phyloP scores from a whole-genome alignment of 106 monocot species.

The Platanthera zijinensis region DNA sequence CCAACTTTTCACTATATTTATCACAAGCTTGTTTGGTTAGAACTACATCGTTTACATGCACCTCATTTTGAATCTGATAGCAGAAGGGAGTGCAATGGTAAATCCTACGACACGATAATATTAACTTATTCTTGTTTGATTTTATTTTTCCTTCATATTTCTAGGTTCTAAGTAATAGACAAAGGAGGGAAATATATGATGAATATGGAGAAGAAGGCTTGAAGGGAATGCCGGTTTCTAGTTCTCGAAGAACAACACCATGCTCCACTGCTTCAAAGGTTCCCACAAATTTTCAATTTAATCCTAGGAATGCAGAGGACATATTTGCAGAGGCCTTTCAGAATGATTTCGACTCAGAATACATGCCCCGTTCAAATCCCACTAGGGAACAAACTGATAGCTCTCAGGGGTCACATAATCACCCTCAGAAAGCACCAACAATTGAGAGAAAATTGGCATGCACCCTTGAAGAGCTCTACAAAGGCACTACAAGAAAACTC shows the following conservation, averaged over 20 bases:
- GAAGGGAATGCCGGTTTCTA: constrained; percentile 48
- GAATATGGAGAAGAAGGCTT: constrained; percentile 55
- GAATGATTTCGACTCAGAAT: constrained; percentile 26
- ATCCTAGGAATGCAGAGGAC: constrained; percentile 48
- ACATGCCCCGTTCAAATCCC: constrained; percentile 29
- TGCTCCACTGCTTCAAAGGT: constrained; percentile 18
- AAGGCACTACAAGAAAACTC: constrained; percentile 54
- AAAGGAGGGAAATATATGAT: constrained; percentile 53
- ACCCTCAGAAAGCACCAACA: constrained; percentile 38
- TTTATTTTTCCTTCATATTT: neutral
- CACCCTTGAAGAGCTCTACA: constrained; percentile 61
- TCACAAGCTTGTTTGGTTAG: no score
- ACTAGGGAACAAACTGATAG: constrained; percentile 24
- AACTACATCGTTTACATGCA: no score
- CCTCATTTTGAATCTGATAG: no score
- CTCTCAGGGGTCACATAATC: neutral
- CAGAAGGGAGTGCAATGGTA: no score
- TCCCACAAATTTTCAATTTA: constrained; percentile 18
- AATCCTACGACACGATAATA: neutral
- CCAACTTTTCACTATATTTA: no score
- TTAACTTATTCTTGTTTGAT: neutral
- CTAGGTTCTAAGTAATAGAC: constrained; percentile 41
- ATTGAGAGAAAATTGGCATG: constrained; percentile 51
- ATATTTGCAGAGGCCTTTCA: constrained; percentile 45
- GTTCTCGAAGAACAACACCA: constrained; percentile 33